Evolutionary conservation across 2,329 filamentous ascomycete genomes (phyloP).

Genomic region (Nakataea oryzae): DNA sequence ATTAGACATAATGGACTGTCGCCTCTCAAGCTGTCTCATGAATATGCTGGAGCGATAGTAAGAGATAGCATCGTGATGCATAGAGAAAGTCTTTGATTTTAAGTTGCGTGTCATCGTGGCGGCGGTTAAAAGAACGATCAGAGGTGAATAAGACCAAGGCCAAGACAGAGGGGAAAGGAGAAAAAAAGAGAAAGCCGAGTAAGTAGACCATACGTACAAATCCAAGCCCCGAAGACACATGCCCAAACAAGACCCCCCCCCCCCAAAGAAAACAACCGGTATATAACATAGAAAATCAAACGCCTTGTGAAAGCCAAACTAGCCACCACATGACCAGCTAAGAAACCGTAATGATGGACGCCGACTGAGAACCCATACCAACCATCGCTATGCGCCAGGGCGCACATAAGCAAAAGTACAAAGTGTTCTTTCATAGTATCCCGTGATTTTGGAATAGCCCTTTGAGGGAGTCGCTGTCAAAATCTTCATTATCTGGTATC

Average conservation of each 20-base stretch:
- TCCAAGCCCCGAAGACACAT: neutral
- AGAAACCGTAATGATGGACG: neutral
- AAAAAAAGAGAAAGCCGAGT: neutral
- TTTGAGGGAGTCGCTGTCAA: slow-evolving; percentile 42
- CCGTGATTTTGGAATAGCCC: slow-evolving; percentile 40
- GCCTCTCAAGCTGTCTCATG: no score
- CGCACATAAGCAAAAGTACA: no score
- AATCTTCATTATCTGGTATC: slow-evolving; percentile 60
- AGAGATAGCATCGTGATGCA: no score
- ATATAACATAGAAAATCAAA: neutral
- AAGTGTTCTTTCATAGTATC: slow-evolving; percentile 42
- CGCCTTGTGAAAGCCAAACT: neutral
- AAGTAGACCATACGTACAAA: neutral
- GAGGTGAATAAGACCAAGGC: neutral
- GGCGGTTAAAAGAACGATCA: neutral
- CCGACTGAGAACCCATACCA: neutral
- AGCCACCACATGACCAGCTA: neutral
- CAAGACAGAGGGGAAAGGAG: neutral
- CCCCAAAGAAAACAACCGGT: neutral
- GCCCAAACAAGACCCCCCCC: no score
- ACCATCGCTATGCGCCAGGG: neutral
- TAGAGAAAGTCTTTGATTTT: neutral
- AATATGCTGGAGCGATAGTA: no score
- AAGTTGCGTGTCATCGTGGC: neutral
- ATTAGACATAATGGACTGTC: no score